Conservation (phyloP, 805 yeast genomes). For the Danielia oregonensis region DNA sequence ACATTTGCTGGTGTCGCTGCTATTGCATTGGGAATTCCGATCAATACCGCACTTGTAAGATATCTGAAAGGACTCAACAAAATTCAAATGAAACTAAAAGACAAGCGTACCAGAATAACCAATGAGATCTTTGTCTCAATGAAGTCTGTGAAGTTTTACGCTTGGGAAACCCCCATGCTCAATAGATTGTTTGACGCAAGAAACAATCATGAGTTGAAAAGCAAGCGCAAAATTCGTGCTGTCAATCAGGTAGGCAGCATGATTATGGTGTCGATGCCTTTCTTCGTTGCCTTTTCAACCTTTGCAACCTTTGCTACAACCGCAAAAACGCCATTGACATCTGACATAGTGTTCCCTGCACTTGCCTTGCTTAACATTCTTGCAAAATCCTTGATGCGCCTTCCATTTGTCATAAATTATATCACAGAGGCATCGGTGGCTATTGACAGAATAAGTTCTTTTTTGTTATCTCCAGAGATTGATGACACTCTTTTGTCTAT, state of each 20-base stretch:
- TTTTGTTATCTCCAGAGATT: constrained; percentile 30
- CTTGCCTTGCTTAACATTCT: constrained; percentile 56
- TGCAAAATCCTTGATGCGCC: constrained; percentile 53
- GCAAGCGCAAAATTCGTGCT: constrained; percentile 19
- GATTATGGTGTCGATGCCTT: constrained; percentile 63
- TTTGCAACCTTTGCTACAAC: constrained; percentile 50
- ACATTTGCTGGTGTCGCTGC: constrained; percentile 19
- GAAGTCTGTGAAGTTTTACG: constrained; percentile 23
- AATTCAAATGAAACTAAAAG: constrained; percentile 17
- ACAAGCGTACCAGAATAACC: constrained; percentile 18
- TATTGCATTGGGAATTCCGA: constrained; percentile 16
- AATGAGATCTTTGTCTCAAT: constrained; percentile 22
- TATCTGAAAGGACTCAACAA: constrained; percentile 10
- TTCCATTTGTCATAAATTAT: constrained; percentile 56
- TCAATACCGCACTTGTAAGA: constrained; percentile 17
- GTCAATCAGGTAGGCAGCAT: constrained; percentile 43
- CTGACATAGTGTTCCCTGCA: constrained; percentile 69
- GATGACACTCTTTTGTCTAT: constrained; percentile 10
- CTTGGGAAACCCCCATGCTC: constrained; percentile 27
- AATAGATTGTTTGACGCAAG: constrained; percentile 17
- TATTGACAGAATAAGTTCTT: constrained; percentile 47
- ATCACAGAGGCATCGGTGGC: constrained; percentile 60
- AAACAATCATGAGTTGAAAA: constrained; percentile 18
- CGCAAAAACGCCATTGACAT: constrained; percentile 49
- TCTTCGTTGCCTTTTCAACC: constrained; percentile 59